A percentile compares a stretch with the other conserved stretches of the same genome.
These are phyloP conservation scores for Cucumis cinereus DNA, from an alignment of 306 rosid genomes.

Conservation along the genomic window DNA sequence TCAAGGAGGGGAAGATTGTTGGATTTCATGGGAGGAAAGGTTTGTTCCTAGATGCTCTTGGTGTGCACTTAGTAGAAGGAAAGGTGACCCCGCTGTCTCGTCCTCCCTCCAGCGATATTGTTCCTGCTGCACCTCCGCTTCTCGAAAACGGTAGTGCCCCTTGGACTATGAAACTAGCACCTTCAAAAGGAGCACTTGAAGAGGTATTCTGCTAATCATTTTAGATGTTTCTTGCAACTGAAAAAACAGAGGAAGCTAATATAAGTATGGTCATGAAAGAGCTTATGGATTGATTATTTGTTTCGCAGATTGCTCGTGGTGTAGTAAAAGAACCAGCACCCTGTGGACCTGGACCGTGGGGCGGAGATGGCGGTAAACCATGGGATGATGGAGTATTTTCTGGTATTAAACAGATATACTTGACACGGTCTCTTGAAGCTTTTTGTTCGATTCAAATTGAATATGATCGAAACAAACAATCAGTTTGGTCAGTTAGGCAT, in stretches of 20 bases:
- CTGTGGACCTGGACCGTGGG: conserved; percentile 97
- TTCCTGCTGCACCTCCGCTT: conserved; percentile 23
- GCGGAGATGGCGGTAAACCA: conserved; percentile 86
- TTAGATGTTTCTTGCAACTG: background rate
- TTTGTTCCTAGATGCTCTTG: conserved; percentile 71
- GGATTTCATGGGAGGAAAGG: conserved; percentile 88
- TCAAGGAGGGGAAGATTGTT: conserved; percentile 62
- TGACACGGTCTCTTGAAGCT: conserved; percentile 53
- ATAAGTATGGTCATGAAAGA: background rate
- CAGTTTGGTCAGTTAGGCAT: conserved; percentile 84
- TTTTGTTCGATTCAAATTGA: conserved; percentile 80
- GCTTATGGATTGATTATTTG: background rate
- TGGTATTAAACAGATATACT: conserved; percentile 70
- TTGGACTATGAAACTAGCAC: conserved; percentile 37
- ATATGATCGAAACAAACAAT: conserved; percentile 75
- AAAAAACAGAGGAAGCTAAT: background rate
- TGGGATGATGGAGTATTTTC: conserved; percentile 95
- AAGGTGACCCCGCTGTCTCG: conserved; percentile 26
- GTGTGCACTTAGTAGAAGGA: conserved; percentile 68
- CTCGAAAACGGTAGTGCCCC: conserved; percentile 27
- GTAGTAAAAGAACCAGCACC: conserved; percentile 79
- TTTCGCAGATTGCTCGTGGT: conserved; percentile 38
- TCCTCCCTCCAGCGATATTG: conserved; percentile 24
- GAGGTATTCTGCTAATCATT: conserved; percentile 29
- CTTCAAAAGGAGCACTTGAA: conserved; percentile 37